Conservation (phyloP, 1,284 basidiomycete genomes). For the Calocybe gambosa region DNA sequence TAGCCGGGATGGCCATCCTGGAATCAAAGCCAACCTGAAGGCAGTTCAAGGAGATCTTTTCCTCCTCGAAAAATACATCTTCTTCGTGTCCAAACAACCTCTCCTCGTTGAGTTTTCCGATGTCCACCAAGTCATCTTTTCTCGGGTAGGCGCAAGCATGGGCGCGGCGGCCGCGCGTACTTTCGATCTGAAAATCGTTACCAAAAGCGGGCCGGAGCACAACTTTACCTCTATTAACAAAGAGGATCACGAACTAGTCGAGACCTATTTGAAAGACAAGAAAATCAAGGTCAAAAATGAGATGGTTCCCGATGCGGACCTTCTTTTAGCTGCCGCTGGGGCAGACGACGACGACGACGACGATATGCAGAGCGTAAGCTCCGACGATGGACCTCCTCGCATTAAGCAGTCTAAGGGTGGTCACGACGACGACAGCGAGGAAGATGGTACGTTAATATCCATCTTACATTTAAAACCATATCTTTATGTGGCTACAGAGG, state of each 20-base stretch:
- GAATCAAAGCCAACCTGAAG: slow-evolving; percentile 96
- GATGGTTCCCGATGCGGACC: slow-evolving; percentile 83
- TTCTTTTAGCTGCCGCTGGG: slow-evolving; percentile 62
- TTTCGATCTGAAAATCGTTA: slow-evolving; percentile 90
- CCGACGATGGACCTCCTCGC: slow-evolving; percentile 61
- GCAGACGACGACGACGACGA: slow-evolving; percentile 76
- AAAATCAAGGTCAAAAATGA: slow-evolving; percentile 95
- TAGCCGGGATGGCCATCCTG: slow-evolving; percentile 71
- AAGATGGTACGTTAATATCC: slow-evolving; percentile 47
- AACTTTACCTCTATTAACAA: slow-evolving; percentile 93
- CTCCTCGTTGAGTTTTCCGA: slow-evolving; percentile 89
- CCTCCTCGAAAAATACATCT: slow-evolving; percentile 95
- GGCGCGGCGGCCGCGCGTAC: slow-evolving; percentile 82
- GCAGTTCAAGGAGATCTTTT: slow-evolving; percentile 97
- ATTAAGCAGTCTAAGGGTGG: slow-evolving; percentile 35
- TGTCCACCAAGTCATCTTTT: slow-evolving; percentile 90
- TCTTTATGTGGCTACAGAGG: slow-evolving; percentile 47
- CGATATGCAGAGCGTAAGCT: slow-evolving; percentile 72
- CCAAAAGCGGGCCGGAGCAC: slow-evolving; percentile 77
- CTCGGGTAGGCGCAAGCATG: slow-evolving; percentile 89
- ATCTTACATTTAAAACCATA: slow-evolving; percentile 9
- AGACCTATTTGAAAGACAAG: slow-evolving; percentile 83
- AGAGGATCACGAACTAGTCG: slow-evolving; percentile 89
- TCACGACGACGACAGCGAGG: slow-evolving; percentile 74
- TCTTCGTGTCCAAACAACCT: slow-evolving; percentile 98